Evolutionary conservation across 2,329 filamentous ascomycete species (phyloP), one percentile per base, ranked within the genome.

Genomic region (Fusarium pseudonygamai): DNA sequence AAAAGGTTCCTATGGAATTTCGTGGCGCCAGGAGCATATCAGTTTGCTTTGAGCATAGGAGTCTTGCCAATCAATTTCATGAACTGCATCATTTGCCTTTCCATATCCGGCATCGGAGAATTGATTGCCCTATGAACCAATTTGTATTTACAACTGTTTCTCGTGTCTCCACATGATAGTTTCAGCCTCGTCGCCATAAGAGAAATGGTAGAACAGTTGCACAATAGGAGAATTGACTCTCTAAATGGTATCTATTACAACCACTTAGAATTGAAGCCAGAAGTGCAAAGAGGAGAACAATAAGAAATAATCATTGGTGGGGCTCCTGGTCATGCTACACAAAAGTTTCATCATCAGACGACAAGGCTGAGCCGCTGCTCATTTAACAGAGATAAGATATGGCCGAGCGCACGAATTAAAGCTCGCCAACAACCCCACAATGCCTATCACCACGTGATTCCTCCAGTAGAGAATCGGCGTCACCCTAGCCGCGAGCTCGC

Each of bases 361-460:
- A 68, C 65, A 67, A 67, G 65, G 65, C 65, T 67, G 63, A 67
- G 37, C 32, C 16, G 7, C 20, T 22, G 32, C 57, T 60, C 43
- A 60, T 45, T 47, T 45, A 30, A 61, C 14, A 53, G 20, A 62
- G 65, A 67, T 71, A 69, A 74, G 67, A 62, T 58, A 71, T 53
- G 58, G 57, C 64, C 57, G 47, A 9, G 14, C n/a, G 16, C 9
- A 32, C 68, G 59, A 73, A 69, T 76, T 52, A 71, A 34, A 65
- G 42, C 32, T n/a, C 26, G 12, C 9, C 2, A 13, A 20, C 9
- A 7, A 26, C 49, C 32, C 64, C 64, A 69, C 66, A 55, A 20
- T 39, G 26, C 24, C 80, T 81, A 82, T 82, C 79, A 63, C 26
- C 81, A 82, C 81, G 81, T 82, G 76, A 78, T 75, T 73, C 58